Base-by-base conservation (phyloP, 192 early-diverging fungal genomes). In the Coemansia sp. region DNA sequence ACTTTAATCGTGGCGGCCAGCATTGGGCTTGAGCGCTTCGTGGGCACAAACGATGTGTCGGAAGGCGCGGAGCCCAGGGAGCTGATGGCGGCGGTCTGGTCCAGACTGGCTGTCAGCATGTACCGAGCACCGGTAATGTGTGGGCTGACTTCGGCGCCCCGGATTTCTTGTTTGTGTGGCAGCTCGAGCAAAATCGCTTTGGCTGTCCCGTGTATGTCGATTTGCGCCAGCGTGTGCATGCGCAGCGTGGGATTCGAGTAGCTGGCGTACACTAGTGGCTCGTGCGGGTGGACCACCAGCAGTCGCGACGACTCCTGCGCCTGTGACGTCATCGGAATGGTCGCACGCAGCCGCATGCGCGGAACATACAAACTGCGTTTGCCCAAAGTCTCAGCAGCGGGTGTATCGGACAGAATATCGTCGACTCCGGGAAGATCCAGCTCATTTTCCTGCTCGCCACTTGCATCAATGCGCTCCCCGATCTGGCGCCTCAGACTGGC, bases 61-160 rank as follows among this genome's bases (percentile, higher is more conserved):
- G 60, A 50, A 0, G 59, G 45, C 29, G 22, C 16, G 10, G 51
- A 51, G 1, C 62, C 70, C 35, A 78, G 43, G 11, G 65, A 27
- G 2, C 53, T 66, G 3, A 79, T 41, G 16, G 61, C 71, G 12
- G 66, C 76, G 2, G 71, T 67, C 38, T 68, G 62, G 52, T 79
- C 76, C 23, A 59, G 64, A 71, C 71, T 79, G 12, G 76, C 76
- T 1, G 76, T 79, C 67, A 79, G 67, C 66, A 79, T 25, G 14
- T 67, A 73, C 6, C 48, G 67, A 26, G 64, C 16, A 16, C 62
- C 70, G 3, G 55, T 5, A 0, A 11, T 25, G 53, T 69, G 64
- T n/a, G 76, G 71, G 26, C 71, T 67, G 26, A 66, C 63, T 38
- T 69, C 52, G 25, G 70, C 76, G 43, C 59, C 76, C n/a, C 70